phyloP scores from a whole-genome alignment of 495 filamentous ascomycete species.

The Penicillium psychrofluorescens region DNA sequence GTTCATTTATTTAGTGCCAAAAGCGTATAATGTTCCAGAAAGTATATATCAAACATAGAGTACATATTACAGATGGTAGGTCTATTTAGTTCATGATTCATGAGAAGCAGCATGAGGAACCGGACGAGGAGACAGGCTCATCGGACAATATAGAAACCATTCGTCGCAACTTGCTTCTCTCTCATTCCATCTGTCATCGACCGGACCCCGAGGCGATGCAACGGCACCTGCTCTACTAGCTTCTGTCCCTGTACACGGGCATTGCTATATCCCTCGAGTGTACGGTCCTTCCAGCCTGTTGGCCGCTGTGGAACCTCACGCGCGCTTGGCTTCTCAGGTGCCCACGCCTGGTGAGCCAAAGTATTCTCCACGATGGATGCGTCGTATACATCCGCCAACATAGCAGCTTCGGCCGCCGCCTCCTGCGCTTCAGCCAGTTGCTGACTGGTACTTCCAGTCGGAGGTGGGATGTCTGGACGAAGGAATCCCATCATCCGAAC shows the following conservation, averaged over 20 bases:
- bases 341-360: slow-evolving; percentile 49
- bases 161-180: slow-evolving; percentile 33
- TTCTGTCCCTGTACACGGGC: slow-evolving; percentile 36
- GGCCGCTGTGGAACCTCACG: slow-evolving; percentile 16
- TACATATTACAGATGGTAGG: slow-evolving; percentile 1
- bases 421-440: slow-evolving; percentile 22
- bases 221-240: slow-evolving; percentile 43
- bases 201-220: slow-evolving; percentile 51
- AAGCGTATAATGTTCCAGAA: too few species aligned
- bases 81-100: neutral
- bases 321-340: slow-evolving; percentile 18
- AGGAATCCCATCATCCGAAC: slow-evolving; percentile 49
- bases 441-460: slow-evolving; percentile 14
- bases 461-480: slow-evolving; percentile 19
- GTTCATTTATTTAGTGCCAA: too few species aligned
- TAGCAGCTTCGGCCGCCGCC: slow-evolving; percentile 27
- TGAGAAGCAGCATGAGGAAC: neutral
- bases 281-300: slow-evolving; percentile 21
- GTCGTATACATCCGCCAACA: slow-evolving; percentile 42
- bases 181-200: slow-evolving; percentile 36
- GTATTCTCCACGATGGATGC: slow-evolving; percentile 40
- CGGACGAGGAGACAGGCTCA: neutral
- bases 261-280: slow-evolving; percentile 30
- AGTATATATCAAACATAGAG: neutral
- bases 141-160: slow-evolving; percentile 36